These are phyloP conservation scores for Zygotorulaspora florentina DNA, from an alignment of 805 yeast genomes.

Conservation along the genomic window DNA sequence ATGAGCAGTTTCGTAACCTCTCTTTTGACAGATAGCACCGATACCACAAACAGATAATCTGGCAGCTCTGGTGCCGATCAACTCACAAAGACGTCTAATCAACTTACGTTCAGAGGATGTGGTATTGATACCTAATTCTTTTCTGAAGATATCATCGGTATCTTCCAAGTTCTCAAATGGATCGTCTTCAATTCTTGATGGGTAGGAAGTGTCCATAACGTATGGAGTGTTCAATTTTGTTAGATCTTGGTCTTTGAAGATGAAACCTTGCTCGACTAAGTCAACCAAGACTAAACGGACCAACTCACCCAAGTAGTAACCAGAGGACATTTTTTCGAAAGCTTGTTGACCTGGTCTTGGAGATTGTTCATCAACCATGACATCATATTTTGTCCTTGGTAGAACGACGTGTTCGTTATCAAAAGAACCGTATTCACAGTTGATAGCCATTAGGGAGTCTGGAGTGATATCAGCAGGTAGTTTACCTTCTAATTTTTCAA, in stretches of 20 bases:
- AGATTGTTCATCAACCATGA: constrained; percentile 72
- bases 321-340: constrained; percentile 96
- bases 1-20: constrained; percentile 69
- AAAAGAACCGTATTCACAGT: constrained; percentile 97
- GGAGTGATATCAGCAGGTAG: constrained; percentile 58
- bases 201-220: constrained; percentile 84
- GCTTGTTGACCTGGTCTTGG: constrained; percentile 97
- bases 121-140: constrained; percentile 57
- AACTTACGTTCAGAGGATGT: constrained; percentile 75
- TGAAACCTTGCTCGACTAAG: constrained; percentile 54
- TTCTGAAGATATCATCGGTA: constrained; percentile 61
- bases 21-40: constrained; percentile 88
- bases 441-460: constrained; percentile 84
- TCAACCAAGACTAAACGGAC: constrained; percentile 77
- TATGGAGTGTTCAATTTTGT: constrained; percentile 57
- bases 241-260: constrained; percentile 70
- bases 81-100: constrained; percentile 76
- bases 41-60: constrained; percentile 92
- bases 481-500: constrained; percentile 78
- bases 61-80: constrained; percentile 89
- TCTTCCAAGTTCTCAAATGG: constrained; percentile 78
- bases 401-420: constrained; percentile 81
- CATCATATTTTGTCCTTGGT: constrained; percentile 88
- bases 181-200: constrained; percentile 84
- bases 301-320: constrained; percentile 92